Conservation (phyloP, 305 asterid species). For the Plantago coronopus region DNA sequence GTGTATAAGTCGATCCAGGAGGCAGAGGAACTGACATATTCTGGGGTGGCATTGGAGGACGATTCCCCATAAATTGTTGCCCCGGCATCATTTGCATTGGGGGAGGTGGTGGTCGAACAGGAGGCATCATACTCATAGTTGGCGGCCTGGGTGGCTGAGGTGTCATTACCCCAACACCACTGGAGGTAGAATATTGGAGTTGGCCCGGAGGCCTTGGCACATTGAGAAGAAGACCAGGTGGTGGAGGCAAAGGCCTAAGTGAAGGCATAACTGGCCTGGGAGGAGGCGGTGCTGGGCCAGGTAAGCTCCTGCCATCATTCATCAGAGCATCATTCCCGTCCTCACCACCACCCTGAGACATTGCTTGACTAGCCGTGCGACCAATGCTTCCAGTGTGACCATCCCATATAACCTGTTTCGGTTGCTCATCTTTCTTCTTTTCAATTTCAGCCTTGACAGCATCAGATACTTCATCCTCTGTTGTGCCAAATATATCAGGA, state of each 20-base stretch:
- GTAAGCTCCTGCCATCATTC: constrained; percentile 50
- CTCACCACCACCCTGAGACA: constrained; percentile 68
- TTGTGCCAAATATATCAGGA: constrained; percentile 94
- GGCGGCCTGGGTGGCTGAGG: constrained; percentile 74
- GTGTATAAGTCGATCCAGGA: constrained; percentile 82
- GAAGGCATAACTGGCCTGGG: constrained; percentile 66
- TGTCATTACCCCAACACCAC: constrained; percentile 32
- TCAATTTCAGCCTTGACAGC: constrained; percentile 95
- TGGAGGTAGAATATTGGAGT: constrained; percentile 50
- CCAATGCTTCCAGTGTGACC: constrained; percentile 94
- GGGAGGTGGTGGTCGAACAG: constrained; percentile 67
- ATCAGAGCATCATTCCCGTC: constrained; percentile 45
- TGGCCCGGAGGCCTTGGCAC: constrained; percentile 63
- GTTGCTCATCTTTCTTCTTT: constrained; percentile 87
- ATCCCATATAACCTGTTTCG: constrained; percentile 96
- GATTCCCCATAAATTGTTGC: constrained; percentile 59
- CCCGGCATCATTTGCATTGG: constrained; percentile 62
- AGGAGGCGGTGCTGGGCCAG: constrained; percentile 88
- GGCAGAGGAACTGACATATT: constrained; percentile 65
- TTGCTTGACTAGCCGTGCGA: constrained; percentile 82
- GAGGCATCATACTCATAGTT: constrained; percentile 49
- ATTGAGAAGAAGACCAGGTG: constrained; percentile 75
- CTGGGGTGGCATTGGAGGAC: constrained; percentile 56
- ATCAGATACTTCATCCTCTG: constrained; percentile 94
- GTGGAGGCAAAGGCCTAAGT: constrained; percentile 80